Evolutionary conservation across 140 eudicot species (phyloP).

Genomic region (Eryngium alpinum): DNA sequence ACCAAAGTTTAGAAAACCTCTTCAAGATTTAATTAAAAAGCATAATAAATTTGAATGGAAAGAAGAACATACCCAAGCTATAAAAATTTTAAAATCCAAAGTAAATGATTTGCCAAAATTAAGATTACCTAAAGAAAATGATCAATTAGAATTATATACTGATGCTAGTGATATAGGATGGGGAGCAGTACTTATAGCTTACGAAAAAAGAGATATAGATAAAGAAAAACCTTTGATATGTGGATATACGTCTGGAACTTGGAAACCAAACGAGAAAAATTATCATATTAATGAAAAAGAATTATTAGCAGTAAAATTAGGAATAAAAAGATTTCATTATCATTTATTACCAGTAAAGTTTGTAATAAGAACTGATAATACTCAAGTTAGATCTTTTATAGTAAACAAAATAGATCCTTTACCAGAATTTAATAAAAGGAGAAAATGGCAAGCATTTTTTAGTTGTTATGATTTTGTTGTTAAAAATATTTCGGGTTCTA

Average conservation of each 20-base stretch:
- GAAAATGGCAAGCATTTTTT: not conserved
- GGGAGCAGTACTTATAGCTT: not conserved
- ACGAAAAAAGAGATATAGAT: not conserved
- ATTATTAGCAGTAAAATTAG: not conserved
- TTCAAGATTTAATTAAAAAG: not conserved
- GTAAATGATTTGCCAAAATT: not conserved
- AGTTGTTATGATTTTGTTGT: not conserved
- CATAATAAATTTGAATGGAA: not conserved
- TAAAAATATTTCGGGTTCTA: no score
- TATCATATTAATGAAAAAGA: not conserved
- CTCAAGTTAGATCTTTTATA: not conserved
- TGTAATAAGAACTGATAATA: not conserved
- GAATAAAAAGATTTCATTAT: not conserved
- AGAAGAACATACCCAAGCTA: not conserved
- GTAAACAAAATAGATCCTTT: not conserved
- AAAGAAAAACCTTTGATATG: not conserved
- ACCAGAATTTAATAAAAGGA: not conserved
- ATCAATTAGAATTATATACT: not conserved
- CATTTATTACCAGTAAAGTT: not conserved
- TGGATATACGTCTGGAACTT: not conserved
- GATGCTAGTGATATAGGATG: constrained; percentile 6
- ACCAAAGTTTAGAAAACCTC: not conserved
- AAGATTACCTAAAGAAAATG: not conserved
- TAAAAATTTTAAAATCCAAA: not conserved
- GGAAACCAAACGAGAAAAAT: not conserved